phyloP scores from a whole-genome alignment of 163 green algal species.

The Volvox carteri region DNA sequence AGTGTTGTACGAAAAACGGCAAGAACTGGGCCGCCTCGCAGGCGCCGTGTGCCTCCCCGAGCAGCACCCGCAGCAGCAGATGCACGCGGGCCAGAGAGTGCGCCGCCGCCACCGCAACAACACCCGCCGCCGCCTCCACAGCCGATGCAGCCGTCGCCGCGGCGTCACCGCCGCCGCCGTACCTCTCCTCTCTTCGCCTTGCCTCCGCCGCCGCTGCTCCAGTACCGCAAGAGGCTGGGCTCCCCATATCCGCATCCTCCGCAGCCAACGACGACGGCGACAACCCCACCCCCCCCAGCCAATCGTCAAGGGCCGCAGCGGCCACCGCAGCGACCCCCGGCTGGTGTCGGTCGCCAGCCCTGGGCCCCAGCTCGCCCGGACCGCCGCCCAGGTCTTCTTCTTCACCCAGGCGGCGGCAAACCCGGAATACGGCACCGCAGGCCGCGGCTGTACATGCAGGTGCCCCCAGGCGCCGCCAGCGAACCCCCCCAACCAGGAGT shows the following conservation, averaged over 20 bases:
- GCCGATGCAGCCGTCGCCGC: background rate
- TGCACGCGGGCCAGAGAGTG: conserved; percentile 23
- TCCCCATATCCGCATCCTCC: background rate
- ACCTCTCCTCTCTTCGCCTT: too few relatives aligned
- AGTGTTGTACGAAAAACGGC: conserved; percentile 22
- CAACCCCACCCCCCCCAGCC: background rate
- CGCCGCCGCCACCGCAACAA: background rate
- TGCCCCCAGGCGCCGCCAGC: background rate
- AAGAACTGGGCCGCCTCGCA: conserved; percentile 51
- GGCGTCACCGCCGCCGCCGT: background rate
- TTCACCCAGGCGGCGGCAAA: background rate
- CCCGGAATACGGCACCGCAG: background rate
- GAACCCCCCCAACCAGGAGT: background rate
- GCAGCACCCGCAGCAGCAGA: conserved; percentile 50
- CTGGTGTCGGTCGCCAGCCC: background rate
- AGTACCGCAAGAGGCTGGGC: background rate
- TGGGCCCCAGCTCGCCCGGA: background rate
- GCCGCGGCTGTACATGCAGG: background rate
- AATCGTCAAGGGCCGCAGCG: background rate
- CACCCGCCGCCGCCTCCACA: background rate
- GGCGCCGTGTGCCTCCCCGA: conserved; percentile 47
- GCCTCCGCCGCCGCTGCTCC: background rate
- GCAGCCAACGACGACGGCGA: background rate
- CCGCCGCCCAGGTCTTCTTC: background rate
- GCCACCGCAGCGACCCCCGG: background rate